Base-by-base conservation (phyloP, 1,284 basidiomycete species). In the Trichosporon coremiiforme region DNA sequence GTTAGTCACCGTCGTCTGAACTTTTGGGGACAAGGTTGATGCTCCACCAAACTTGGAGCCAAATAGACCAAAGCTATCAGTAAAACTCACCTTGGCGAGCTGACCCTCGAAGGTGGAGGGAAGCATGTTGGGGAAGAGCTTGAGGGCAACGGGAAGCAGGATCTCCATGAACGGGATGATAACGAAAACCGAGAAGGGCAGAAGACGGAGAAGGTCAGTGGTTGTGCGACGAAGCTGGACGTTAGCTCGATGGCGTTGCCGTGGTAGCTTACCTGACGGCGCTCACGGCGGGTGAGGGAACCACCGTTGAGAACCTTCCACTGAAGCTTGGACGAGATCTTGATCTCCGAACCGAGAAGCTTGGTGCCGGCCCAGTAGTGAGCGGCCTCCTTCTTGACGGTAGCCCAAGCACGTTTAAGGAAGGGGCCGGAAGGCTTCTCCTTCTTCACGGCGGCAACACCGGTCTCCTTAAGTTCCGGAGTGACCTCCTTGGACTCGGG, bases 311-410 rank as follows among this genome's bases (percentile, higher is more conserved):
- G 85, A 67, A 99, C 90, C 85, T 96, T 94, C 87, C 91, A 92
- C 77, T 97, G 91, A 45, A 99, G 87, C 75, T 95, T 88, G 7
- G 88, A 86, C 31, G 93, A 94, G 76, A 99, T 97, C 74, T 91
- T 88, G 73, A 98, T 92, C 85, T 99, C 97, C 65, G 95, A 94
- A 9, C 93, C 95, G 45, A 99, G 87, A 9, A 99, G 88, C 82
- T 98, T 98, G 7, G 93, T 89, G 15, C 97, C 96, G 76, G 95
- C 91, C 95, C 96, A 99, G 82, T 99, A 99, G 82, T 99, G 97
- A 70, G 89, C 88, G 0, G 90, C 95, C 84, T 98, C 96, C 78
- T 98, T 93, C 85, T 98, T 99, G 75, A 98, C 90, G 78, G 90
- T 92, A 75, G 90, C 91, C 96, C 96, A 98, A 9, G 77, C 78